Evolutionary conservation across 768 basidiomycete genomes (phyloP).

Genomic region (Amanita exitialis): DNA sequence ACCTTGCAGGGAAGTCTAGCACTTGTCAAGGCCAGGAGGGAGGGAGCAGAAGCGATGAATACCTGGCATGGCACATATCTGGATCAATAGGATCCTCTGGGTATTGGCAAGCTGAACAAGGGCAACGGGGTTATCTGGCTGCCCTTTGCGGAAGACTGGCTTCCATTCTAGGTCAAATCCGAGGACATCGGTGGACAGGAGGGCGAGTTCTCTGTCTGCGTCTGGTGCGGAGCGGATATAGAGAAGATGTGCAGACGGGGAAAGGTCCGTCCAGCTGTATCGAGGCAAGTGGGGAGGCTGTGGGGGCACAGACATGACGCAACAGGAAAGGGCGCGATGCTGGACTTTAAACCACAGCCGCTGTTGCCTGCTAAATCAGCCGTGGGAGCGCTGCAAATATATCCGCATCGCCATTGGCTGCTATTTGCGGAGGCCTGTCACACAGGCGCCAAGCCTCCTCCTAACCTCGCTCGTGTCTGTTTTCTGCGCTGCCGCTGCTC

Average conservation of each 20-base stretch:
- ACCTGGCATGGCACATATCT: conserved; percentile 52
- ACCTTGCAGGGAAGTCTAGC: conserved; percentile 42
- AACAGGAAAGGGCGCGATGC: no score
- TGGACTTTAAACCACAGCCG: no score
- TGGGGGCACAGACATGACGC: background rate
- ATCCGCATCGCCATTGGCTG: conserved; percentile 19
- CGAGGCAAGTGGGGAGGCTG: conserved; percentile 15
- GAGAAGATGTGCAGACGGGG: conserved; percentile 18
- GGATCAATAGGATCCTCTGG: conserved; percentile 49
- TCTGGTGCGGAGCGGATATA: conserved; percentile 25
- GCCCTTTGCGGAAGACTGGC: conserved; percentile 45
- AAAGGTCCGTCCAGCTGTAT: conserved; percentile 27
- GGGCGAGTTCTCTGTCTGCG: conserved; percentile 21
- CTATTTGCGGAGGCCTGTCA: conserved; percentile 16
- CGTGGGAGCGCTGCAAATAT: conserved; percentile 16
- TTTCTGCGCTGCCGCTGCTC: background rate
- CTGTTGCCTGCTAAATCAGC: background rate
- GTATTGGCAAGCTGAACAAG: conserved; percentile 62
- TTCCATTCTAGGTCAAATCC: conserved; percentile 83
- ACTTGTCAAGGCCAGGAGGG: conserved; percentile 5
- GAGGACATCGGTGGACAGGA: conserved; percentile 22
- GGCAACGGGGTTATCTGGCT: conserved; percentile 55
- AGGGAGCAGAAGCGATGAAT: conserved; percentile 7
- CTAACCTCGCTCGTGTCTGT: background rate
- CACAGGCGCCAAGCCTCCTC: conserved; percentile 6